These are phyloP conservation scores for Phytopythium helicoides DNA, from an alignment of 352 stramenopile genomes.

Conservation along the genomic window DNA sequence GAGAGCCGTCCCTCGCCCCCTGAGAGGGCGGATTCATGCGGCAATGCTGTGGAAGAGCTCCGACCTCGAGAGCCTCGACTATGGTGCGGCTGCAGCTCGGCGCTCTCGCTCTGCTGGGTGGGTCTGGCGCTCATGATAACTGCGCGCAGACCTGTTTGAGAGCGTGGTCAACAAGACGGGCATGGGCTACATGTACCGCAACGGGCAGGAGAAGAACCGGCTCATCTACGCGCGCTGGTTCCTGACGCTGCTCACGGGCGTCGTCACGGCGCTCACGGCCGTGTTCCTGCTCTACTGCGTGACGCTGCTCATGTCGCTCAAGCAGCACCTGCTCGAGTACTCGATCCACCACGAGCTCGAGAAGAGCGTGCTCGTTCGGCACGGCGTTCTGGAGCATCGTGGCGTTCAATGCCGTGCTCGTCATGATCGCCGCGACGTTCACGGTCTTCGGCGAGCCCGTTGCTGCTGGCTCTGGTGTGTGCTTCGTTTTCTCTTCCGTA, in stretches of 20 bases:
- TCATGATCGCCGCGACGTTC: slow-evolving; percentile 67
- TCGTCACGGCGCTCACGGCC: slow-evolving; percentile 70
- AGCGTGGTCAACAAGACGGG: slow-evolving; percentile 87
- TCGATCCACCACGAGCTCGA: slow-evolving; percentile 57
- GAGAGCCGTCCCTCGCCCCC: background rate
- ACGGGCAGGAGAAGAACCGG: slow-evolving; percentile 77
- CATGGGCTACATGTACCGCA: slow-evolving; percentile 77
- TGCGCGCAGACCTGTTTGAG: slow-evolving; percentile 69
- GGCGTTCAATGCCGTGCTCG: slow-evolving; percentile 69
- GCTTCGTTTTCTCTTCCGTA: background rate
- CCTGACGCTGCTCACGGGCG: slow-evolving; percentile 69
- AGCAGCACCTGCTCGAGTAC: slow-evolving; percentile 63
- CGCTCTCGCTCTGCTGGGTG: background rate
- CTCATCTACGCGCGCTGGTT: slow-evolving; percentile 82
- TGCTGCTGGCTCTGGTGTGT: slow-evolving; percentile 66
- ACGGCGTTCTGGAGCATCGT: slow-evolving; percentile 71
- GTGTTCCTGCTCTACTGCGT: slow-evolving; percentile 84
- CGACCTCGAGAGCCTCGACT: slow-evolving; percentile 82
- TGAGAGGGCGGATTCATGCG: slow-evolving; percentile 3
- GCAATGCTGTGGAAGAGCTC: slow-evolving; percentile 61
- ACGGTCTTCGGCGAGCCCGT: slow-evolving; percentile 76
- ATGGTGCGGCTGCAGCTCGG: slow-evolving; percentile 66
- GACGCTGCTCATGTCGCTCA: slow-evolving; percentile 60
- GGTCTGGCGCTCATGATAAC: background rate
- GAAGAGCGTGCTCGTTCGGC: slow-evolving; percentile 66